Percentiles rank a stretch among this genome's conserved stretches.
Conservation (phyloP, 192 early-diverging fungal species). For the Coemansia sp. region DNA sequence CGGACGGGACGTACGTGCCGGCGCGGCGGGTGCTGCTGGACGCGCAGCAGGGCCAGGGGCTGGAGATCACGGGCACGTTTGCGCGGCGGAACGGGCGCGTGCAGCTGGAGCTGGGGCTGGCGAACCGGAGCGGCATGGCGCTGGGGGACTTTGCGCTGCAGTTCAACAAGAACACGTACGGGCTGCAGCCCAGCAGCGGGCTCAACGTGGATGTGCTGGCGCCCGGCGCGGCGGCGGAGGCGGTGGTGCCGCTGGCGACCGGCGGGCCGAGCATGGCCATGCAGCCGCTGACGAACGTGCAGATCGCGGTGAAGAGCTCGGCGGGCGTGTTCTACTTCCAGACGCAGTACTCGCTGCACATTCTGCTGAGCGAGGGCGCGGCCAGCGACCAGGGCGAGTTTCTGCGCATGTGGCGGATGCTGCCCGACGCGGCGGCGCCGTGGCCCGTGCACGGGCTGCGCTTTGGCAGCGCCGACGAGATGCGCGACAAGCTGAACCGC, state of each 20-base stretch:
- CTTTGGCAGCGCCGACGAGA: conserved; percentile 43
- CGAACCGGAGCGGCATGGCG: conserved; percentile 52
- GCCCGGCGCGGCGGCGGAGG: conserved; percentile 48
- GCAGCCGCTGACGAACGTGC: conserved; percentile 60
- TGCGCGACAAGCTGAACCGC: conserved; percentile 55
- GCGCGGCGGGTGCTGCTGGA: conserved; percentile 41
- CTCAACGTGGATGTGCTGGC: conserved; percentile 40
- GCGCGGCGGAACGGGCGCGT: conserved; percentile 56
- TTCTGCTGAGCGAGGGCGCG: conserved; percentile 52
- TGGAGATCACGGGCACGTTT: conserved; percentile 57
- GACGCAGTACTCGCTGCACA: conserved; percentile 58
- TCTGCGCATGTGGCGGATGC: conserved; percentile 55
- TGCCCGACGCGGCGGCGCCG: conserved; percentile 33
- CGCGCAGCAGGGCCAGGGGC: conserved; percentile 50
- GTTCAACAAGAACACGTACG: conserved; percentile 78
- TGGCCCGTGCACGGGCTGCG: conserved; percentile 20
- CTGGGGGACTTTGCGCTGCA: conserved; percentile 68
- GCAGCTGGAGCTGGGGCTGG: conserved; percentile 61
- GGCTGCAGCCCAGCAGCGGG: conserved; percentile 51
- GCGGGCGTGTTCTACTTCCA: conserved; percentile 70
- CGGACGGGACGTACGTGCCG: conserved; percentile 36
- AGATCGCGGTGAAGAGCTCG: conserved; percentile 67
- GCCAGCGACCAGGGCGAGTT: conserved; percentile 52
- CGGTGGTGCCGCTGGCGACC: conserved; percentile 48
- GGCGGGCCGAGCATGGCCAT: conserved; percentile 52